phyloP scores from a whole-genome alignment of 1,284 basidiomycete species.

The Austroboletus novae-zelandiae region DNA sequence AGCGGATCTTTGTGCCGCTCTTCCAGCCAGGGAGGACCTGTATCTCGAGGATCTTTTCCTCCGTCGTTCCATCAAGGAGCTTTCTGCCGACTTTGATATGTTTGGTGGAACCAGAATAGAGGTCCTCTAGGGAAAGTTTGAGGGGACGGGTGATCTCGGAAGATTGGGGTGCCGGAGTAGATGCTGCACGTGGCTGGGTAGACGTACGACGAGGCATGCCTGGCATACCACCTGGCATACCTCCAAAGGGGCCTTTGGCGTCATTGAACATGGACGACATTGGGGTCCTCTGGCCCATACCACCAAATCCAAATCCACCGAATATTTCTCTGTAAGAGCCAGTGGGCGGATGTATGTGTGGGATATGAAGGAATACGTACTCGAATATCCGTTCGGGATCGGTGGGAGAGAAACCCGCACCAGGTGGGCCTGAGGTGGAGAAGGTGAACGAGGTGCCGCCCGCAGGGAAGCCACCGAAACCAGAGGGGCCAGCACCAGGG shows the following conservation, averaged over 20 bases:
- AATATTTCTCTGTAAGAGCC: slow-evolving; percentile 64
- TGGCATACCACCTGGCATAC: slow-evolving; percentile 52
- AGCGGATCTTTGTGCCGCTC: slow-evolving; percentile 89
- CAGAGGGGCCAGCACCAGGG: slow-evolving; percentile 52
- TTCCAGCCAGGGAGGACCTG: slow-evolving; percentile 86
- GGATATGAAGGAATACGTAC: slow-evolving; percentile 44
- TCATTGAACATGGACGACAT: slow-evolving; percentile 44
- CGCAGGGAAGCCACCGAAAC: slow-evolving; percentile 48
- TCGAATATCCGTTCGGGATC: slow-evolving; percentile 94
- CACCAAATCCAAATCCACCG: slow-evolving; percentile 36
- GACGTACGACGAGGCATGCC: slow-evolving; percentile 28
- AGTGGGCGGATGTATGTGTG: slow-evolving; percentile 15
- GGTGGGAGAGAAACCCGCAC: slow-evolving; percentile 62
- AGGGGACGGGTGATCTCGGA: slow-evolving; percentile 82
- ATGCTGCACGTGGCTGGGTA: slow-evolving; percentile 25
- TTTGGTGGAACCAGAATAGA: slow-evolving; percentile 89
- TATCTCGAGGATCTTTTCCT: slow-evolving; percentile 91
- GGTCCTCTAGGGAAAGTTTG: slow-evolving; percentile 85
- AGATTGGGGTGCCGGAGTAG: slow-evolving; percentile 34
- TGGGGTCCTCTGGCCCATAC: slow-evolving; percentile 31
- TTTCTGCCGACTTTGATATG: slow-evolving; percentile 86
- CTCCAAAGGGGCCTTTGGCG: slow-evolving; percentile 46
- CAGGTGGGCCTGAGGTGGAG: slow-evolving; percentile 47
- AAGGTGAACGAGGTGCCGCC: slow-evolving; percentile 61
- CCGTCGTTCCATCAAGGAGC: slow-evolving; percentile 68